Evolutionary conservation across 2,329 filamentous ascomycete species (phyloP), one percentile per base, ranked within the genome.

Genomic region (Zymoseptoria ardabiliae): DNA sequence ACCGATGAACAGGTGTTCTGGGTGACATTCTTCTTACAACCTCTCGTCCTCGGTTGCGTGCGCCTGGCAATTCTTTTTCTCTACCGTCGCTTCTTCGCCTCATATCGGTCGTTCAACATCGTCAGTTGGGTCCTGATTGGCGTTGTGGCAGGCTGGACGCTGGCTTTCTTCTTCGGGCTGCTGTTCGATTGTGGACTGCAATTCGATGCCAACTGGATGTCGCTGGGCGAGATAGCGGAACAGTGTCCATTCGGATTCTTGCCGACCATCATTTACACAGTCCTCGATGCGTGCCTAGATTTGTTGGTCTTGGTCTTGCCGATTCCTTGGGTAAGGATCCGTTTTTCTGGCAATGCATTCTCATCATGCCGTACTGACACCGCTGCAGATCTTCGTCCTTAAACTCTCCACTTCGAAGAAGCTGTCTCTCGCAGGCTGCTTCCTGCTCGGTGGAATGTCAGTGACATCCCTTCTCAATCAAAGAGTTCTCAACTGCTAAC

Each of bases 201-300:
- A 19, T 48, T 62, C 19, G 50, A 55, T 50, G 58, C 60, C 8
- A 59, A 62, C 8, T 62, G 60, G 60, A 58, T 28, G 9, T 59
- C 57, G 6, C 49, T 62, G 8, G 51, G 57, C 11, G 60, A 62
- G 30, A 62, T 62, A 19, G 60, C 60, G 21, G 51, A 62, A 23
- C 52, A 58, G 20, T 62, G 60, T 56, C 60, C 60, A 8, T 62
- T 62, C 28, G 60, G 60, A 1, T 62, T 62, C 52, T 50, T 62
- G 55, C 60, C 60, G 13, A 62, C 60, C 4, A 58, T 62, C 19
- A 49, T 62, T 21, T 62, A 62, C 55, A 62, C 60, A 3, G 59
- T 62, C 19, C 20, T 62, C 30, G 60, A 62, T 30, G 60, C 60
- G 3, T 62, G 57, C 45, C 13, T 62, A 51, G 60, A 62, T 41